Percentiles rank a stretch among this genome's conserved stretches.
Conservation (phyloP, 805 yeast genomes). For the Candida koratica region DNA sequence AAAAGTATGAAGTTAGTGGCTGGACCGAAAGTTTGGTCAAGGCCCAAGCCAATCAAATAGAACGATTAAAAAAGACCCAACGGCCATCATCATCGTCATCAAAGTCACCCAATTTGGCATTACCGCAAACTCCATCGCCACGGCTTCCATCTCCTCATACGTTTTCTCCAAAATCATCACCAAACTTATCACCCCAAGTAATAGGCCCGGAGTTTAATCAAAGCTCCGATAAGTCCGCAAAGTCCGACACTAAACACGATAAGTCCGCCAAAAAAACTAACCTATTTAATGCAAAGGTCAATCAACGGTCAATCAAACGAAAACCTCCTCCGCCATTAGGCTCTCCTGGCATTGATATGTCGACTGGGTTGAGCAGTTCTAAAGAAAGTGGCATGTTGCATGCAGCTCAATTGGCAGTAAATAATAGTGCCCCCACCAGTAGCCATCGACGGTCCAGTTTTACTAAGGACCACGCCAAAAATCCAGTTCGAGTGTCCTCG, state of each 20-base stretch:
- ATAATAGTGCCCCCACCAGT: slow-evolving; percentile 23
- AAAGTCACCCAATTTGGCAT: background rate
- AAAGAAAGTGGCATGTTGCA: slow-evolving; percentile 31
- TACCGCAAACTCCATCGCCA: slow-evolving; percentile 2
- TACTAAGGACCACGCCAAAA: slow-evolving; percentile 24
- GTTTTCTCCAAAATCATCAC: slow-evolving; percentile 25
- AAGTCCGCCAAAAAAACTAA: no score
- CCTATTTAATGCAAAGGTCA: slow-evolving; percentile 17
- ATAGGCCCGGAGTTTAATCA: slow-evolving; percentile 4
- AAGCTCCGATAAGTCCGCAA: slow-evolving; percentile 6
- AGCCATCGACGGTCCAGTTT: slow-evolving; percentile 36
- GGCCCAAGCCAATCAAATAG: slow-evolving; percentile 47
- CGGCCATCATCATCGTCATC: background rate
- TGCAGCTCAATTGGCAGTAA: slow-evolving; percentile 44
- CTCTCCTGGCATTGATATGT: slow-evolving; percentile 23
- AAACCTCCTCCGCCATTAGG: slow-evolving; percentile 30
- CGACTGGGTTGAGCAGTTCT: slow-evolving; percentile 25
- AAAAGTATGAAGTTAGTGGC: slow-evolving; percentile 43
- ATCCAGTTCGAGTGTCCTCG: slow-evolving; percentile 2
- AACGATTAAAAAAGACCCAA: slow-evolving; percentile 27
- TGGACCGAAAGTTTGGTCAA: slow-evolving; percentile 59
- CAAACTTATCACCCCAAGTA: slow-evolving; percentile 12
- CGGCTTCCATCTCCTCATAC: slow-evolving; percentile 20
- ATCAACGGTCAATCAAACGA: slow-evolving; percentile 22
- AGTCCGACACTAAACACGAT: background rate